Conservation (phyloP, 139 green algal genomes). For the Chlamydomonas asymmetrica region DNA sequence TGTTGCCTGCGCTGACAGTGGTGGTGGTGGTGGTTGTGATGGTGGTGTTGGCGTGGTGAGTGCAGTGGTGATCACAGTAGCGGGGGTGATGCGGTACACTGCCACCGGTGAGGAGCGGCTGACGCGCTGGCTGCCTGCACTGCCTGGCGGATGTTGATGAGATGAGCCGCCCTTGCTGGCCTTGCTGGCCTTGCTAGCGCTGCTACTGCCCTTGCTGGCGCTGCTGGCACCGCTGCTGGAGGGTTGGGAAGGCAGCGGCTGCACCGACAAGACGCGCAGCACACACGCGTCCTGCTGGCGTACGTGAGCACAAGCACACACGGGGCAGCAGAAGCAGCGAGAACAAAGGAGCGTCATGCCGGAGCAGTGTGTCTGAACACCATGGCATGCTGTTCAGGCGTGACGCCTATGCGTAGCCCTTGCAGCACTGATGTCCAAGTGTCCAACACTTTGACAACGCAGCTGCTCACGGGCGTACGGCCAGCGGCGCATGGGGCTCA, state of each 20-base stretch:
- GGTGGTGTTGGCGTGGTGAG: too few species aligned
- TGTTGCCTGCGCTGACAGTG: not conserved
- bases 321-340: too few species aligned
- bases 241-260: not conserved
- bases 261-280: not conserved
- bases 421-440: constrained; percentile 1
- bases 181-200: not conserved
- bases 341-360: too few species aligned
- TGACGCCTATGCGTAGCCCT: too few species aligned
- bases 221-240: not conserved
- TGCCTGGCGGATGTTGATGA: not conserved
- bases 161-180: constrained; percentile 5
- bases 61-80: too few species aligned
- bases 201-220: not conserved
- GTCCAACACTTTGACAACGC: too few species aligned
- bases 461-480: too few species aligned
- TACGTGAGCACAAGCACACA: too few species aligned
- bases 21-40: not conserved
- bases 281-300: not conserved
- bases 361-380: too few species aligned
- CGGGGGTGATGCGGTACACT: too few species aligned
- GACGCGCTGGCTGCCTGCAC: not conserved
- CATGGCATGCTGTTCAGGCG: too few species aligned
- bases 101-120: not conserved
- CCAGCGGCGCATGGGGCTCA: too few species aligned